Conservation (phyloP, 73 alveolate species). For the Paramecium biaurelia region DNA sequence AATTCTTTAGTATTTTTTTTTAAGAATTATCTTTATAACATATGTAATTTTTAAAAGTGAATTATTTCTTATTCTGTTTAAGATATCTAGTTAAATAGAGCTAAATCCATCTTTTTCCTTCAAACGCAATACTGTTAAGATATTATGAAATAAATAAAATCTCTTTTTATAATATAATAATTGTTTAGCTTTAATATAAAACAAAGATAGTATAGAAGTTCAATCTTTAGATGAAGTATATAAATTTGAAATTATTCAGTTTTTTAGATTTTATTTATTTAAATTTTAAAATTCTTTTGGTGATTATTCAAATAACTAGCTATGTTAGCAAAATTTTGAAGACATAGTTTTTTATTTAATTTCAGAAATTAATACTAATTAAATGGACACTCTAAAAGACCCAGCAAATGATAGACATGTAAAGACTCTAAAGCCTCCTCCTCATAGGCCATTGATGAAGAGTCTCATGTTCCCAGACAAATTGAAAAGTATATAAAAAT, state of each 20-base stretch:
- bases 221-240: background rate
- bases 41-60: too few relatives aligned
- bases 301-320: background rate
- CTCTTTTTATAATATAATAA: too few relatives aligned
- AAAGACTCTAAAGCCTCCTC: conserved; percentile 57
- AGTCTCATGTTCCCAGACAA: conserved; percentile 66
- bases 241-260: background rate
- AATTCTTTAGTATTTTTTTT: too few relatives aligned
- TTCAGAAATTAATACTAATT: background rate
- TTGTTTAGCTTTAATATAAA: too few relatives aligned
- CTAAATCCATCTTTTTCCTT: background rate
- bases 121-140: too few relatives aligned
- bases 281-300: too few relatives aligned
- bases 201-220: background rate
- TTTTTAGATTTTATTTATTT: background rate
- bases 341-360: background rate
- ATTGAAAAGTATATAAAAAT: conserved; percentile 30
- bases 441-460: conserved; percentile 59
- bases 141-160: too few relatives aligned
- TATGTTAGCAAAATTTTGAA: background rate
- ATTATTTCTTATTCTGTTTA: too few relatives aligned
- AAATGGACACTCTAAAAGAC: conserved; percentile 57
- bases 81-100: background rate
- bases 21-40: too few relatives aligned
- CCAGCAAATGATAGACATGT: conserved; percentile 60